Percentiles rank a stretch among this genome's conserved stretches.
These are phyloP conservation scores for Uronychia setigera DNA, from an alignment of 73 alveolate species.

Conservation along the genomic window DNA sequence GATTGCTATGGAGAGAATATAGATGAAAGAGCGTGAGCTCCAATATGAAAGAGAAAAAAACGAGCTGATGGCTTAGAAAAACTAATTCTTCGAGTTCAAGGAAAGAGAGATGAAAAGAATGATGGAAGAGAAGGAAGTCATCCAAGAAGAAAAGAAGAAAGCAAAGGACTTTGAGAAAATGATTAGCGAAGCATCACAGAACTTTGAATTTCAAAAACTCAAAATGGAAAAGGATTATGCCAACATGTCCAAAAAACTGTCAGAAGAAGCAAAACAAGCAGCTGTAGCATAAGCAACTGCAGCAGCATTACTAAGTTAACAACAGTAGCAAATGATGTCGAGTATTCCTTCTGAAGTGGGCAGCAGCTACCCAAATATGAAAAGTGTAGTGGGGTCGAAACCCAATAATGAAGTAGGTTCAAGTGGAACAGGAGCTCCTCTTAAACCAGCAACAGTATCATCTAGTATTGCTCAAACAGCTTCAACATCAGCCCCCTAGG, in stretches of 20 bases:
- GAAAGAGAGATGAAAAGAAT: conserved; percentile 10
- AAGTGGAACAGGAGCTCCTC: background rate
- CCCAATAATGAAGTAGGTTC: background rate
- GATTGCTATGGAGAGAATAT: conserved; percentile 10
- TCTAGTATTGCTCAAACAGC: no score
- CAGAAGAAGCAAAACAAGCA: background rate
- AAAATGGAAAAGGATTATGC: background rate
- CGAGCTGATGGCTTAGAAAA: conserved; percentile 27
- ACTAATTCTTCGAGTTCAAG: background rate
- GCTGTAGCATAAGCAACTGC: background rate
- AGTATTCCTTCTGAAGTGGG: background rate
- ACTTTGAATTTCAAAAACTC: background rate
- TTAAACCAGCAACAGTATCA: background rate
- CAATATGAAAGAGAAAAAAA: conserved; percentile 11
- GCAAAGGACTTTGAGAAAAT: conserved; percentile 9
- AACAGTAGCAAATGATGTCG: background rate
- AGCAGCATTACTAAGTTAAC: background rate
- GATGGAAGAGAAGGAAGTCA: background rate
- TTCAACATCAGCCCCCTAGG: no score
- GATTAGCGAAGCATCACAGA: background rate
- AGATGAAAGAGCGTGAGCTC: conserved; percentile 1
- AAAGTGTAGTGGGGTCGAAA: background rate
- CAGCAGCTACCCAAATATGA: background rate
- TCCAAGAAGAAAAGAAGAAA: background rate
- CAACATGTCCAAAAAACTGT: background rate